phyloP scores from a whole-genome alignment of 2,329 filamentous ascomycete genomes.

The Aurifilum marmelostoma region DNA sequence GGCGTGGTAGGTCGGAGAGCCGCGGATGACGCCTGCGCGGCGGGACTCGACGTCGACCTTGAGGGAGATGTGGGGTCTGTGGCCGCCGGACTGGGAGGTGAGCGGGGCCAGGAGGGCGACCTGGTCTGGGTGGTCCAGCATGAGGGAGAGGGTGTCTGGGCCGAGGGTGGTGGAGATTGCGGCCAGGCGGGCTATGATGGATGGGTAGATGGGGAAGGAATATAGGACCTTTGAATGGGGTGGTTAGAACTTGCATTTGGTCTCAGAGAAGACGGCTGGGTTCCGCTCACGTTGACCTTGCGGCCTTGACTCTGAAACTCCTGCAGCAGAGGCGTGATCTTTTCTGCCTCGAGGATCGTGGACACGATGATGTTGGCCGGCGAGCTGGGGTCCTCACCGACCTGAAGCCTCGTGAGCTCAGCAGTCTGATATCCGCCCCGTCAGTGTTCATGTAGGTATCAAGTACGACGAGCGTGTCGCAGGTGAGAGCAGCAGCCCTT shows the following conservation, averaged over 20 bases:
- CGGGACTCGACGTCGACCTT: constrained; percentile 77
- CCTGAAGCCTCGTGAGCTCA: constrained; percentile 69
- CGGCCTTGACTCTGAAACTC: constrained; percentile 59
- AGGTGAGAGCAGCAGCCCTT: too few species aligned
- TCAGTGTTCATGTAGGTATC: constrained; percentile 6
- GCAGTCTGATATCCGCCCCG: constrained; percentile 53
- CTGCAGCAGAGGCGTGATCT: constrained; percentile 61
- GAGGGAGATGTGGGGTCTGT: constrained; percentile 62
- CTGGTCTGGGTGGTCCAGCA: constrained; percentile 71
- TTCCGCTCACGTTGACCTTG: constrained; percentile 57
- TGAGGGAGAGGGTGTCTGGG: constrained; percentile 59
- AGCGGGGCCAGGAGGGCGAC: constrained; percentile 51
- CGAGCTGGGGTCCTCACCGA: constrained; percentile 55
- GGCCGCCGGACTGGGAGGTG: constrained; percentile 47
- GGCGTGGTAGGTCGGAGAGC: constrained; percentile 55
- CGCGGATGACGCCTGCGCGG: constrained; percentile 67
- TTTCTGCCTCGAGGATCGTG: constrained; percentile 74
- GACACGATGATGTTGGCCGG: constrained; percentile 70
- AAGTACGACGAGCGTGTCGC: too few species aligned
- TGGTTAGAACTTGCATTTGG: too few species aligned
- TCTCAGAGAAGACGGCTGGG: background rate
- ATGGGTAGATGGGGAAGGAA: constrained; percentile 69
- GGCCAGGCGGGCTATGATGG: constrained; percentile 62
- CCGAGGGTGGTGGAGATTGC: constrained; percentile 59
- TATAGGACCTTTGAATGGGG: constrained; percentile 66